phyloP scores from a whole-genome alignment of 768 basidiomycete species.

The Phlegmacium glaucopus region DNA sequence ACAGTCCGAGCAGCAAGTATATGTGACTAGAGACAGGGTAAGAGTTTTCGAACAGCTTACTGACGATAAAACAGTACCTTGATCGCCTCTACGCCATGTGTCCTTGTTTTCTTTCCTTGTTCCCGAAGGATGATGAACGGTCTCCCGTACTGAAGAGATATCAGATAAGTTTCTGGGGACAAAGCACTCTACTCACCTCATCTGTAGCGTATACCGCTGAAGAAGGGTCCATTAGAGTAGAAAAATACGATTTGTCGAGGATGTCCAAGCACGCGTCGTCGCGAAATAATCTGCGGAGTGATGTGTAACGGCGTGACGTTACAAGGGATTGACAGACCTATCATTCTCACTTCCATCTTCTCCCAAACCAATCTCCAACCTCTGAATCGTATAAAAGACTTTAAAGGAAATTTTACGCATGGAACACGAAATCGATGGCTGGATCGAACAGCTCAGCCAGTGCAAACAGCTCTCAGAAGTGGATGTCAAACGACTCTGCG shows the following conservation, averaged over 20 bases:
- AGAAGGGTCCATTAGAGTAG: conserved; percentile 34
- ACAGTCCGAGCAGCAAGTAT: conserved; percentile 95
- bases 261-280: conserved; percentile 32
- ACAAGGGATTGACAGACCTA: conserved; percentile 23
- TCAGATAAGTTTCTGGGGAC: conserved; percentile 11
- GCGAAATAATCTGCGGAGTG: conserved; percentile 19
- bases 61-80: conserved; percentile 50
- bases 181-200: conserved; percentile 47
- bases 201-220: conserved; percentile 86
- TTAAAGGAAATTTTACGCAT: conserved; percentile 31
- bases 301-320: conserved; percentile 31
- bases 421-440: conserved; percentile 87
- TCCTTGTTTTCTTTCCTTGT: conserved; percentile 88
- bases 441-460: conserved; percentile 95
- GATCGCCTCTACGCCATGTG: conserved; percentile 92
- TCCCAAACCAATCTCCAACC: conserved; percentile 29
- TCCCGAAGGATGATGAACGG: conserved; percentile 98
- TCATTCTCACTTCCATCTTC: conserved; percentile 31
- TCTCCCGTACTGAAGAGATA: conserved; percentile 67
- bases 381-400: conserved; percentile 23
- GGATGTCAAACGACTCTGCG: conserved; percentile 97
- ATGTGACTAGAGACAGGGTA: conserved; percentile 58
- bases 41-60: conserved; percentile 8
- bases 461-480: conserved; percentile 96
- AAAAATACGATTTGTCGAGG: too few relatives aligned